phyloP scores from a whole-genome alignment of 2,329 filamentous ascomycete genomes.

The Botrytis medusae region DNA sequence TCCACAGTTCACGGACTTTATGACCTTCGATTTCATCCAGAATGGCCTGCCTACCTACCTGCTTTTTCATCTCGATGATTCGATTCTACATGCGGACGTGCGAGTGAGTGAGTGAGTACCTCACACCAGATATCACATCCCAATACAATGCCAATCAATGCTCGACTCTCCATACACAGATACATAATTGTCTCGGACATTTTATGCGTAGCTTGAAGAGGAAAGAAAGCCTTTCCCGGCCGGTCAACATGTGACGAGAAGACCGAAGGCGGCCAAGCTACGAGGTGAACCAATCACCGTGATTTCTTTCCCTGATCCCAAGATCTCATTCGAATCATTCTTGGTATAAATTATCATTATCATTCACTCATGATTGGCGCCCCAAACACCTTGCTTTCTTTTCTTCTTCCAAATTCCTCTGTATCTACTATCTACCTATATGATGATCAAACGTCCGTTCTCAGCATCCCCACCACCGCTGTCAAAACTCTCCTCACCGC shows the following conservation, averaged over 20 bases:
- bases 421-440: too few species aligned
- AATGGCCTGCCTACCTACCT: too few species aligned
- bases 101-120: too few species aligned
- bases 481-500: conserved; percentile 8
- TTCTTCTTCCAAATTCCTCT: too few species aligned
- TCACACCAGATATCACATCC: background rate
- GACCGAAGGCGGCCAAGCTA: background rate
- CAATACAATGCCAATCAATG: background rate
- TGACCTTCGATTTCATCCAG: background rate
- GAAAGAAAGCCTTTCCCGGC: background rate
- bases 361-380: too few species aligned
- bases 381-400: background rate
- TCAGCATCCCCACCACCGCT: conserved; percentile 1
- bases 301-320: too few species aligned
- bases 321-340: background rate
- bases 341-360: too few species aligned
- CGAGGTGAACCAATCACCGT: too few species aligned
- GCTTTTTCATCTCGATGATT: background rate
- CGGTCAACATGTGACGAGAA: background rate
- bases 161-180: background rate
- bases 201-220: background rate
- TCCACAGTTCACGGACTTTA: background rate
- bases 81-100: background rate
- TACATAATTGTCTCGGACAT: background rate
- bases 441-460: conserved; percentile 7